A percentile compares a stretch with the other conserved stretches of the same genome.
Conservation (phyloP, 1,284 basidiomycete species). For the Trichosporon sp. region DNA sequence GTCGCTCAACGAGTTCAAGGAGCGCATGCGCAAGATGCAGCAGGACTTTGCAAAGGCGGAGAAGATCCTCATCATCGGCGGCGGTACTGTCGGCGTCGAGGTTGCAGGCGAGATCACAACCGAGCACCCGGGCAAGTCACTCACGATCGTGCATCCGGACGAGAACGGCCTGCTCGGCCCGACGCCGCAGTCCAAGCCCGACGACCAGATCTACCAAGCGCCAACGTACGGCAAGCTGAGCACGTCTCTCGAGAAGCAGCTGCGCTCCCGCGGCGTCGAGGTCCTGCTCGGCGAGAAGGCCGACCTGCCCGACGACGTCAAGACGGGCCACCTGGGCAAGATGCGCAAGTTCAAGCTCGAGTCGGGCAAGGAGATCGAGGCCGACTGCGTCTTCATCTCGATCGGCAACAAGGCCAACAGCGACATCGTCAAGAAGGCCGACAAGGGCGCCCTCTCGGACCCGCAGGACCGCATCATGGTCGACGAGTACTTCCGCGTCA, state of each 20-base stretch:
- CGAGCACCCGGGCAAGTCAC: slow-evolving; percentile 27
- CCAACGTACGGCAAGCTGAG: slow-evolving; percentile 32
- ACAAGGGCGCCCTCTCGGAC: slow-evolving; percentile 35
- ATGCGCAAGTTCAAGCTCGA: too few relatives aligned
- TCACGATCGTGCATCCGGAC: slow-evolving; percentile 30
- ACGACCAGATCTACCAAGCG: slow-evolving; percentile 20
- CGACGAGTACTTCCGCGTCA: slow-evolving; percentile 35
- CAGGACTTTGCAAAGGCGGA: slow-evolving; percentile 32
- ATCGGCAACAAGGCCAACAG: slow-evolving; percentile 49
- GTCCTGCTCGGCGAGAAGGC: slow-evolving; percentile 35
- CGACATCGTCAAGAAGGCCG: slow-evolving; percentile 32
- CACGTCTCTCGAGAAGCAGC: slow-evolving; percentile 25
- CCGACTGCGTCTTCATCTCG: slow-evolving; percentile 49
- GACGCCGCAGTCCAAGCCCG: slow-evolving; percentile 7
- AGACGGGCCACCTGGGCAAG: slow-evolving; percentile 15
- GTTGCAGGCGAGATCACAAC: slow-evolving; percentile 37
- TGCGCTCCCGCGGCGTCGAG: slow-evolving; percentile 41
- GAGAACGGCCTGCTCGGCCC: slow-evolving; percentile 27
- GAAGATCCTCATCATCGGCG: slow-evolving; percentile 46
- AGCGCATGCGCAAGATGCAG: slow-evolving; percentile 30
- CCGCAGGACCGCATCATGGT: slow-evolving; percentile 38
- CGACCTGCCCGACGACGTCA: not conserved
- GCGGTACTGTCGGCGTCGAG: slow-evolving; percentile 51
- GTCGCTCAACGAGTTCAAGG: slow-evolving; percentile 22
- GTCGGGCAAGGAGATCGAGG: slow-evolving; percentile 32